These are phyloP conservation scores for Clausena lansium DNA, from an alignment of 345 rosid species.

Conservation along the genomic window DNA sequence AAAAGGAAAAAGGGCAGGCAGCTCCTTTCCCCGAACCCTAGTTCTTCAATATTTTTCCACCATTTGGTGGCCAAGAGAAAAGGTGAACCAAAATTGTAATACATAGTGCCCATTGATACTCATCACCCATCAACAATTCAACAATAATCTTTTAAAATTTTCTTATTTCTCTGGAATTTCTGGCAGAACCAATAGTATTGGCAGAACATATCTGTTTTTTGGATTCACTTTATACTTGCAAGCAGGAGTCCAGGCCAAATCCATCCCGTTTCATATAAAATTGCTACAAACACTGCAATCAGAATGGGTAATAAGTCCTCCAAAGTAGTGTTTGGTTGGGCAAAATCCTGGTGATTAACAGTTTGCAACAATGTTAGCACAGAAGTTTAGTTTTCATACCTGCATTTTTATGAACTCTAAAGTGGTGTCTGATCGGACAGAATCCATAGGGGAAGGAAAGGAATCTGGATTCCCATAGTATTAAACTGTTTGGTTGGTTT, in stretches of 20 bases:
- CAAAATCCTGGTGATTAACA: not conserved
- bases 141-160: not conserved
- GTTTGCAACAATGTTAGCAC: not conserved
- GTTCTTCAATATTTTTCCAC: not conserved
- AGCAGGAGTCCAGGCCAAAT: not conserved
- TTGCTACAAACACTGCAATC: not conserved
- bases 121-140: conserved; percentile 3
- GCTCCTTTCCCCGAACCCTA: not conserved
- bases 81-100: not conserved
- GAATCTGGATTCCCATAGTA: not conserved
- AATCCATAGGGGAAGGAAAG: not conserved
- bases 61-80: not conserved
- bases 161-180: not conserved
- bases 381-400: not conserved
- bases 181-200: not conserved
- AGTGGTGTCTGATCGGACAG: not conserved
- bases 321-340: not conserved
- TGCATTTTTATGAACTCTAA: not conserved
- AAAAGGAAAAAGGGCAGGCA: not conserved
- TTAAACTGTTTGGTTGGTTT: not conserved
- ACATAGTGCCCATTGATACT: not conserved
- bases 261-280: not conserved
- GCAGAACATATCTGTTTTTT: not conserved
- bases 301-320: not conserved
- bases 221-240: not conserved